Evolutionary conservation across 2,329 filamentous ascomycete species (phyloP), one percentile per base, ranked within the genome.

Genomic region (Aspergillus fijiensis): DNA sequence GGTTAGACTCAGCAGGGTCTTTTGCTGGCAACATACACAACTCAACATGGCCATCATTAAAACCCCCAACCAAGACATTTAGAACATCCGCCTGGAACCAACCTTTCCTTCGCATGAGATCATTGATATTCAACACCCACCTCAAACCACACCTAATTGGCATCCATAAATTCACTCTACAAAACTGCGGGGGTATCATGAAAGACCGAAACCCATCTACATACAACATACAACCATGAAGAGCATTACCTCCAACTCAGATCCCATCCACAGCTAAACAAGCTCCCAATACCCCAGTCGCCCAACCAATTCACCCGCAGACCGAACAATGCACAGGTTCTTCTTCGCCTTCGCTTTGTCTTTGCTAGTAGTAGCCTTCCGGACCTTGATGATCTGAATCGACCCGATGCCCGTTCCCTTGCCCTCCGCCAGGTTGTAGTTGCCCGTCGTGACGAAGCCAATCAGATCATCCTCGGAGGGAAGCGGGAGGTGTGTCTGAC

Each of bases 391-490:
- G 0, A 88, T 79, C 14, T 86, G 79, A 27, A 98, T 71, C 53
- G 85, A 88, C 0, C 90, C 95, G 60, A 98, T 82, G 0, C 88
- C 94, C 16, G 87, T 87, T 0, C 89, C 90, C 65, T 83, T 85
- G 0, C 94, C 95, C 64, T 89, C 86, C 2, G 86, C 85, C 2
- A 98, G 83, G 69, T 89, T 92, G 73, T 89, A 96, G 54, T 90
- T 89, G 0, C 94, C 95, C 1, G 89, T 89, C 2, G 92, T 97
- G 25, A 97, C 88, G 72, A 96, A 99, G 0, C 95, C 95, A 54
- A 98, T 85, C 12, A 98, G 81, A 72, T 97, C 90, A 23, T 84
- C 81, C 63, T 87, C 87, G 10, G 82, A 81, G 0, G 94, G 94
- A n/a, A 92, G 86, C 0, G 87, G 75, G 5, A 79, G 71, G 71